Base-by-base conservation (phyloP, 805 yeast genomes). In the Starmerella apicola region DNA sequence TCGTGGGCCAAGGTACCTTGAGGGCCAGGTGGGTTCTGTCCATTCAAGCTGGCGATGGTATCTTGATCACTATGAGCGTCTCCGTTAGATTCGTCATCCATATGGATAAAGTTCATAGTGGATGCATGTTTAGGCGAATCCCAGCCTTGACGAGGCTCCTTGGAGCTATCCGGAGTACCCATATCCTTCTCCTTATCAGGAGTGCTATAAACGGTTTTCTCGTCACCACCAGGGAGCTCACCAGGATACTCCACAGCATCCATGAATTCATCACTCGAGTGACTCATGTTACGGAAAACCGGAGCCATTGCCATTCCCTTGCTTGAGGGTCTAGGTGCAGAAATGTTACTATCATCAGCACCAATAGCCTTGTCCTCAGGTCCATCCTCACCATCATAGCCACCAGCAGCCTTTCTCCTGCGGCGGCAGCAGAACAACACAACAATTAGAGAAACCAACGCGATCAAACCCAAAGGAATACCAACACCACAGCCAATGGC, bases 401-500 rank as follows among this genome's bases (percentile, higher is more conserved):
- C 40, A 16, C 30, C 42, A 12, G 54, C 55, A 23, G 55, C 58
- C 48, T 60, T 54, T 57, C 66, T 46, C 50, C 64, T 51, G 44
- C 68, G 64, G 15, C 69, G 66, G 54, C 68, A 64, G 64, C 70
- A 68, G 51, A 75, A 75, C 52, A 82, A 72, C 50, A 70, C 65
- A 45, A 78, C 62, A 1, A 71, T 37, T 0, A 43, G 21, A 2
- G 64, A 65, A 0, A 73, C 68, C 2, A 74, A 49, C 7, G 76
- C 51, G 0, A 81, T 51, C 2, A 69, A 68, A 3, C 73, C 61
- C 0, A 70, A 55, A 1, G 95, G 94, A 34, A 91, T 68, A 2
- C 79, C 82, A n/a, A 81, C 86, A 40, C 95, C 96, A 44, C 86
- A 70, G 1, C 86, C 94, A 54, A 88, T 81, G 0, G 94, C 95